Base-by-base conservation (phyloP, 495 filamentous ascomycete species). In the Trichoderma asperelloides region DNA sequence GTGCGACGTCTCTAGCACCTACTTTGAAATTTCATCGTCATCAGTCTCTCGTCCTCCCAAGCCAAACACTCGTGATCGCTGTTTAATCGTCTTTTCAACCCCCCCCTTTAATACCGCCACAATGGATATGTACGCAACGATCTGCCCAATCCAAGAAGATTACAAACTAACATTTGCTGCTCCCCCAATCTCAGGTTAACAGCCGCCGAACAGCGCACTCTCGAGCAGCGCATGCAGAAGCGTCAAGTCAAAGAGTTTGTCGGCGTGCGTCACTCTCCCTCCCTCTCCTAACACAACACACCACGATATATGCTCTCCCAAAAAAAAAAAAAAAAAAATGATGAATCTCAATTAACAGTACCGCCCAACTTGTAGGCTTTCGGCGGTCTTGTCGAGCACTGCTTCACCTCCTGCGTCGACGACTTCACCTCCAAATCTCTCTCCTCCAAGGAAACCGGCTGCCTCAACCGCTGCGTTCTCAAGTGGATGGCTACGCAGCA, bases 161-260 rank as follows among this genome's bases (percentile, higher is more conserved):
- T 16, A 33, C 23, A 41, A 40, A 41, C 33, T n/a, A 64, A 13
- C 15, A 11, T n/a, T 18, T 37, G 27, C 12, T 33, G 5, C 43
- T 37, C 28, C 15, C 16, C 47, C 18, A 7, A 23, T 23, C 55
- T 25, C 57, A 83, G 80, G 72, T 91, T 98, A 77, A 93, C 88
- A 68, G 77, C 85, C 71, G 77, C 88, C 67, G 95, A 99, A 80
- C 90, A 93, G 80, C 89, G 90, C 78, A 92, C 98, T 84, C 89
- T 99, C 76, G 87, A 94, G 73, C 73, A 83, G 77, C 91, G 94
- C 78, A 91, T 98, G 85, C 91, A 98, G 82, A 89, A 89, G 79
- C 93, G 93, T 80, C 95, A 99, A 82, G 88, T 98, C 85, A 96
- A 96, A 82, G 94, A 97, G 70, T 97, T 98, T 76, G 96, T 97